A percentile compares a stretch with the other conserved stretches of the same genome.
These are phyloP conservation scores for Melastoma candidum DNA, from an alignment of 441 rosid species.

Conservation along the genomic window DNA sequence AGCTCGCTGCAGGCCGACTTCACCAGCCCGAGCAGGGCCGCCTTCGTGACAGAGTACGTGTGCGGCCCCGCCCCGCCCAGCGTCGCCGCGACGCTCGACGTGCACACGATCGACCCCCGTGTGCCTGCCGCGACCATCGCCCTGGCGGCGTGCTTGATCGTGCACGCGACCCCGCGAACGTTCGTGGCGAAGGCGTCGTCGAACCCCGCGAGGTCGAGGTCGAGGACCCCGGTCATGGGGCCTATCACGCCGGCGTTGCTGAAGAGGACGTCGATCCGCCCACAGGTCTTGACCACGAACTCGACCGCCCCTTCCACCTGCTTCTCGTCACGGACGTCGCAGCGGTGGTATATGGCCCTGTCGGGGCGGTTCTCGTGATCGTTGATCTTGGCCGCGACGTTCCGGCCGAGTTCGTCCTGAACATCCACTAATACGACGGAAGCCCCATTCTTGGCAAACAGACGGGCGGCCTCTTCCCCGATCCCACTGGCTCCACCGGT, in stretches of 20 bases:
- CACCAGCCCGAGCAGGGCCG: conserved; percentile 59
- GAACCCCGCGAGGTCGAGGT: conserved; percentile 39
- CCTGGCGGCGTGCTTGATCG: conserved; percentile 69
- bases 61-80: conserved; percentile 62
- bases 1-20: conserved; percentile 58
- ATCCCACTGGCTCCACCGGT: conserved; percentile 83
- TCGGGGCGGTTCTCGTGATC: conserved; percentile 16
- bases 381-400: conserved; percentile 26
- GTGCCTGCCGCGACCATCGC: conserved; percentile 51
- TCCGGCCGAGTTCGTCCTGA: conserved; percentile 49
- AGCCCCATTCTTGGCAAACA: conserved; percentile 58
- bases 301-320: conserved; percentile 60
- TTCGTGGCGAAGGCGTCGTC: conserved; percentile 55
- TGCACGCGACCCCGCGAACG: conserved; percentile 64
- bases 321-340: conserved; percentile 70
- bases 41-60: conserved; percentile 65
- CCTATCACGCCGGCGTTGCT: conserved; percentile 81
- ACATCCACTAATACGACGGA: conserved; percentile 51
- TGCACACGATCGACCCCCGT: conserved; percentile 70
- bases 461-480: conserved; percentile 55
- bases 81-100: conserved; percentile 44
- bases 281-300: conserved; percentile 37
- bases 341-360: conserved; percentile 38
- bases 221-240: conserved; percentile 38
- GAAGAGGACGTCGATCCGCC: conserved; percentile 58